Conservation (phyloP, 2,329 filamentous ascomycete species). For the Xylaria sp. region DNA sequence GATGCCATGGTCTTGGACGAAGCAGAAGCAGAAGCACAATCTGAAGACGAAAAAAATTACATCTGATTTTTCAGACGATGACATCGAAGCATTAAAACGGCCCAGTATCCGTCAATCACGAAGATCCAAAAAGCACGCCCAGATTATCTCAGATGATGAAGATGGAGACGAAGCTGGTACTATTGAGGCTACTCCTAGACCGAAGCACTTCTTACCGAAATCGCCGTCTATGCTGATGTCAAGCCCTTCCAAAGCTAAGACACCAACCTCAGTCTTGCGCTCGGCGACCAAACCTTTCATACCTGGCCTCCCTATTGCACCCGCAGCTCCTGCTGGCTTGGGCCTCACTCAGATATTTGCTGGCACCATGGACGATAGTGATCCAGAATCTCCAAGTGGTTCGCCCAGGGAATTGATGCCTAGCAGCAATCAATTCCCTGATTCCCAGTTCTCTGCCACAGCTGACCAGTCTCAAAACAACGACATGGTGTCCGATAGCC, state of each 20-base stretch:
- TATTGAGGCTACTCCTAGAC: conserved; percentile 44
- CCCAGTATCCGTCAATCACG: conserved; percentile 41
- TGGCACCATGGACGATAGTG: conserved; percentile 72
- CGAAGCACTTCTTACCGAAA: conserved; percentile 37
- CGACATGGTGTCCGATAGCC: conserved; percentile 45
- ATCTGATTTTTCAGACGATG: conserved; percentile 35
- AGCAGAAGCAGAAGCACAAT: conserved; percentile 38
- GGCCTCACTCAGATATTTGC: conserved; percentile 87
- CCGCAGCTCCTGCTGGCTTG: conserved; percentile 54
- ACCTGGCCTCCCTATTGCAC: conserved; percentile 57
- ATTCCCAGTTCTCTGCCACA: conserved; percentile 57
- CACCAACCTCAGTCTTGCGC: conserved; percentile 59
- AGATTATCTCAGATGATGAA: conserved; percentile 60
- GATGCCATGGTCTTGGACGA: conserved; percentile 31
- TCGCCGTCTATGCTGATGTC: conserved; percentile 41
- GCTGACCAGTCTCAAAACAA: conserved; percentile 50
- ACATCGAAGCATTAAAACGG: conserved; percentile 35
- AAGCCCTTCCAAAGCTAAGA: conserved; percentile 48
- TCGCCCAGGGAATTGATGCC: conserved; percentile 50
- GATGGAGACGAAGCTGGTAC: conserved; percentile 42
- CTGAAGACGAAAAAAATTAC: conserved; percentile 24
- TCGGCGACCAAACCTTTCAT: conserved; percentile 66
- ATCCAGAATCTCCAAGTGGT: conserved; percentile 32
- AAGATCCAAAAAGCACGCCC: conserved; percentile 45
- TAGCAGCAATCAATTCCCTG: conserved; percentile 51